These are phyloP conservation scores for Themeda triandra DNA, from an alignment of 176 grass and related monocot genomes.

Conservation along the genomic window DNA sequence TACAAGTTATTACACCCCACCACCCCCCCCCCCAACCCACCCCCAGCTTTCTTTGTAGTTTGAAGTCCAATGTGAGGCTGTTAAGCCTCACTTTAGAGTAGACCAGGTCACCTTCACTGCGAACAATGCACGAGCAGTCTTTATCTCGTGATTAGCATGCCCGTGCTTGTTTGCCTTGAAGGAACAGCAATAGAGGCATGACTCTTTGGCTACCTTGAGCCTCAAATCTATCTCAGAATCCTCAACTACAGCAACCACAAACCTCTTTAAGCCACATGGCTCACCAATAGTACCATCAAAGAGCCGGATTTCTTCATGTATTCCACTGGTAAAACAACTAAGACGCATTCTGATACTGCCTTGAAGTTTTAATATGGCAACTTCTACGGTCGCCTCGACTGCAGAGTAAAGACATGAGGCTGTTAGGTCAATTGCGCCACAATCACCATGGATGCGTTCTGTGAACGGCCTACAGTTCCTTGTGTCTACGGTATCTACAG, in stretches of 20 bases:
- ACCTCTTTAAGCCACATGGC: not conserved
- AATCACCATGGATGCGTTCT: not conserved
- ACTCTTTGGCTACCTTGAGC: not conserved
- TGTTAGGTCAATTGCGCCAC: not conserved
- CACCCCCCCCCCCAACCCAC: no score
- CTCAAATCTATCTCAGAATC: conserved; percentile 6
- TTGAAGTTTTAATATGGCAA: conserved; percentile 3
- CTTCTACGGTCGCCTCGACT: conserved; percentile 7
- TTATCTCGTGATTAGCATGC: not conserved
- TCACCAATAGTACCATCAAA: not conserved
- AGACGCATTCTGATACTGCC: not conserved
- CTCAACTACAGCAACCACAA: not conserved
- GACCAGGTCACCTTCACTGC: not conserved
- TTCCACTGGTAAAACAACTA: not conserved
- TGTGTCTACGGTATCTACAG: not conserved
- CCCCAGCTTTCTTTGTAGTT: no score
- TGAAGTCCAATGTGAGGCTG: not conserved
- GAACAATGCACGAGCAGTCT: not conserved
- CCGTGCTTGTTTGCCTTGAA: not conserved
- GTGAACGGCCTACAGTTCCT: not conserved
- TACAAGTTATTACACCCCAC: no score
- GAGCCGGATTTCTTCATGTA: not conserved
- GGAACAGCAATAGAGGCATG: not conserved
- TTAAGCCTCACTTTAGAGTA: not conserved
- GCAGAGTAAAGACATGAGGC: not conserved